Conservation (phyloP, 768 basidiomycete species). For the Mycena belliarum region DNA sequence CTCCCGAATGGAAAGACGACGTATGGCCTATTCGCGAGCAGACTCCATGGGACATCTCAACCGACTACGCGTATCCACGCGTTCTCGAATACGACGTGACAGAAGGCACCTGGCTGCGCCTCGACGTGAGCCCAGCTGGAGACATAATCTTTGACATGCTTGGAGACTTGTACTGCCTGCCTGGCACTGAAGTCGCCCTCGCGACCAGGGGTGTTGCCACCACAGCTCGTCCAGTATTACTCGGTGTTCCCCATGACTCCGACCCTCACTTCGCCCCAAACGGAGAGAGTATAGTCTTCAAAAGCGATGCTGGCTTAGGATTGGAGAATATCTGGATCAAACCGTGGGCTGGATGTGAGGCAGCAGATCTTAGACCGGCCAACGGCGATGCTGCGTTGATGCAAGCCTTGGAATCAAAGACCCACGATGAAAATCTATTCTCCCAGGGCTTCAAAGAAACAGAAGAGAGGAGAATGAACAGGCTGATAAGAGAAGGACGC, state of each 20-base stretch:
- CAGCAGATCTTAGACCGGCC: slow-evolving; percentile 51
- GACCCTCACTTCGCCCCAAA: slow-evolving; percentile 74
- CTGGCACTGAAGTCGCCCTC: slow-evolving; percentile 31
- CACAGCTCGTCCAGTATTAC: slow-evolving; percentile 58
- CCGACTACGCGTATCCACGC: slow-evolving; percentile 72
- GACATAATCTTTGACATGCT: slow-evolving; percentile 77
- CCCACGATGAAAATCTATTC: slow-evolving; percentile 48
- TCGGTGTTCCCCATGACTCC: slow-evolving; percentile 68
- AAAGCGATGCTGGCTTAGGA: slow-evolving; percentile 72
- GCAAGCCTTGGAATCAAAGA: slow-evolving; percentile 37
- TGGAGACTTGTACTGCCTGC: slow-evolving; percentile 73
- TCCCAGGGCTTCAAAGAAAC: slow-evolving; percentile 54
- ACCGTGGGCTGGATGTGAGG: slow-evolving; percentile 65
- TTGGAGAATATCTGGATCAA: slow-evolving; percentile 76
- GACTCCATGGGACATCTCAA: slow-evolving; percentile 74
- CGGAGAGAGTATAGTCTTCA: slow-evolving; percentile 64
- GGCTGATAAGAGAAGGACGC: slow-evolving; percentile 62
- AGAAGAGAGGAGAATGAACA: slow-evolving; percentile 41
- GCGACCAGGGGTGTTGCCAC: slow-evolving; percentile 27
- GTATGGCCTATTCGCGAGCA: slow-evolving; percentile 64
- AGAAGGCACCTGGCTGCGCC: slow-evolving; percentile 75
- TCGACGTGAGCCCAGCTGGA: slow-evolving; percentile 72
- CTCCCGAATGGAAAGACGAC: slow-evolving; percentile 43
- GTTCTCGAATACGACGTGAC: slow-evolving; percentile 64
- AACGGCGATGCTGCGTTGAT: slow-evolving; percentile 31